Base-by-base conservation (phyloP, 306 rosid genomes). In the Rosa chinensis region DNA sequence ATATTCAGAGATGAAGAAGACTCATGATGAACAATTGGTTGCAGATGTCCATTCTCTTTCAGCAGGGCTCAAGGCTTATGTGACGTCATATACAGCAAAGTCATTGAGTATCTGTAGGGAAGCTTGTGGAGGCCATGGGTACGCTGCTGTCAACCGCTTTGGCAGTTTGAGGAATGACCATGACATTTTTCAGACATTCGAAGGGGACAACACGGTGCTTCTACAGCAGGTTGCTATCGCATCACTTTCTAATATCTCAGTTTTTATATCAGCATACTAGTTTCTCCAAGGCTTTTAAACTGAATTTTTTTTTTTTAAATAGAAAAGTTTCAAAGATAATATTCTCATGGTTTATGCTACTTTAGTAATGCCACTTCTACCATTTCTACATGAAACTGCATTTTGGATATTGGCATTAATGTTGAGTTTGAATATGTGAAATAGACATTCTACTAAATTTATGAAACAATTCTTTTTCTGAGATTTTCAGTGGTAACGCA, bases 91-190 rank as follows among this genome's bases (percentile, higher is more conserved):
- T 79, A 92, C 99, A 0, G 98, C 99, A 25, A 95, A 90, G 88
- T 90, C 99, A 59, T 86, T 95, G 88, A 95, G 91, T 84, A 80
- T 79, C 87, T 95, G 99, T 82, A 90, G 99, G 90, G 99, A 95
- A 84, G 91, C 98, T 68, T 95, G 99, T 84, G 99, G 99, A 79
- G 99, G 99, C 78, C 99, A 95, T 89, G 99, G 99, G 64, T 95
- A 95, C 78, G 99, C 99, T 81, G 97, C 97, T 21, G 97, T 91
- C 18, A 95, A 93, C 74, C 90, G 97, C 78, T 92, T 95, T 81
- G 99, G 99, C 59, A 80, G 28, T 80, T 84, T 95, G 82, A 89
- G 99, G 88, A 95, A 95, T 80, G 99, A 95, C 85, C 99, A 95
- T 81, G 99, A 95, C 77, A 95, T 95, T 77, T 95, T 95, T 70